A percentile compares a stretch with the other conserved stretches of the same genome.
Conservation (phyloP, 345 rosid genomes). For the Eucalyptus camaldulensis region DNA sequence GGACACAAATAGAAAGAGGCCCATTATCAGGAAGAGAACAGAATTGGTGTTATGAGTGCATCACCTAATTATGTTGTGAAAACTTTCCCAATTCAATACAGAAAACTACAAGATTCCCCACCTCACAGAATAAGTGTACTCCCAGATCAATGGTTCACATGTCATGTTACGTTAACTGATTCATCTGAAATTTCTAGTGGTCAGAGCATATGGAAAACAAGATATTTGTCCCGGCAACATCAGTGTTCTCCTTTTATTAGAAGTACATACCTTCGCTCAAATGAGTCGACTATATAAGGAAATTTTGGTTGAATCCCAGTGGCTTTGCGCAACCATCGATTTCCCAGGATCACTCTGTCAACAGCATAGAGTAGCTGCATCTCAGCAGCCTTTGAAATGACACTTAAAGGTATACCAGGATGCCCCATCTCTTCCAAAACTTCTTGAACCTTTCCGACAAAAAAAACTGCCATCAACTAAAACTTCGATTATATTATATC, state of each 20-base stretch:
- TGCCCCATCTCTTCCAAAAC: conserved; percentile 84
- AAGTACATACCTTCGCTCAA: conserved; percentile 64
- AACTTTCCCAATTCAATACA: neutral
- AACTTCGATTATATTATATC: neutral
- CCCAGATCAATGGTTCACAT: neutral
- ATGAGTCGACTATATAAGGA: conserved; percentile 87
- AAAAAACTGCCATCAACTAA: neutral
- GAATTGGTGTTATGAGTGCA: neutral
- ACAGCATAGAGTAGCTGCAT: conserved; percentile 75
- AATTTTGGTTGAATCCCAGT: conserved; percentile 90
- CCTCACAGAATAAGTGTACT: neutral
- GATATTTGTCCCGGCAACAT: neutral
- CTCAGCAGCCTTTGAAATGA: conserved; percentile 94
- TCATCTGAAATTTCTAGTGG: neutral
- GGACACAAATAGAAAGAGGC: neutral
- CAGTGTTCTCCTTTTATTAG: neutral
- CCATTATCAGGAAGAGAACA: neutral
- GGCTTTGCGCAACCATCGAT: conserved; percentile 89
- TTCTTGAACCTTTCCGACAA: conserved; percentile 66
- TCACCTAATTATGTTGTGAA: neutral
- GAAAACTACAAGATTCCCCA: neutral
- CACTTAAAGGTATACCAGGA: conserved; percentile 74
- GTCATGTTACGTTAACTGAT: neutral
- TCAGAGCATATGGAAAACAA: neutral
- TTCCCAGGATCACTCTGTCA: conserved; percentile 73